Percentiles rank a stretch among this genome's conserved stretches.
phyloP scores from a whole-genome alignment of 768 basidiomycete genomes.

The Hygrophorus pudorinus region DNA sequence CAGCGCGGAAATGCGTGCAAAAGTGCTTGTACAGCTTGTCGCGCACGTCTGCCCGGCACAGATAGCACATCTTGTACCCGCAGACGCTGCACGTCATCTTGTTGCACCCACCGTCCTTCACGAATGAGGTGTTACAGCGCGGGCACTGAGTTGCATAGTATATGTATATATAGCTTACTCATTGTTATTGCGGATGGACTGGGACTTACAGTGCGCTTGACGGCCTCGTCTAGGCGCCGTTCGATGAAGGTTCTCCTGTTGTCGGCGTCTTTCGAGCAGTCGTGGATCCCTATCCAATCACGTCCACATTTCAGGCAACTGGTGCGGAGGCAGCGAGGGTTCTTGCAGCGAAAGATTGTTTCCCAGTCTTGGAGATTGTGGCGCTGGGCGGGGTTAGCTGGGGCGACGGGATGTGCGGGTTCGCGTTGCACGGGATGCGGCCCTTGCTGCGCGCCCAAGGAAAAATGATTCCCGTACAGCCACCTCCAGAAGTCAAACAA shows the following conservation, averaged over 20 bases:
- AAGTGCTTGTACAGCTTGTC: constrained; percentile 1
- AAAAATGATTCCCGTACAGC: neutral
- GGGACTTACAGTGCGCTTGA: constrained; percentile 2
- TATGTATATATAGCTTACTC: no score
- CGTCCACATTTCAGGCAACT: neutral
- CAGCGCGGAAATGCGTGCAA: constrained; percentile 3
- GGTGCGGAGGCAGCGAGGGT: neutral
- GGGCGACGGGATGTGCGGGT: no score
- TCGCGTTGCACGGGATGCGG: no score
- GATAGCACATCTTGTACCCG: constrained; percentile 1
- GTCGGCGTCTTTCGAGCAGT: neutral
- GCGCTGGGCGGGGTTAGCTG: neutral
- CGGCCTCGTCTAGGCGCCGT: constrained; percentile 1
- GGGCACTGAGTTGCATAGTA: constrained; percentile 3
- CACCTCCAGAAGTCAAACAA: neutral
- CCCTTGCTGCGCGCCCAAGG: neutral
- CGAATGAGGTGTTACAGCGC: neutral
- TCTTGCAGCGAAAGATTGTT: constrained; percentile 1
- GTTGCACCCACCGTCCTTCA: constrained; percentile 4
- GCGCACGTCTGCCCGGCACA: constrained; percentile 1
- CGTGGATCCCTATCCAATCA: constrained; percentile 1
- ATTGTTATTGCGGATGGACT: no score
- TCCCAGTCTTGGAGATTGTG: neutral
- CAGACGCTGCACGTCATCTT: neutral
- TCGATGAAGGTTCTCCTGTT: neutral